Conservation (phyloP, 2,329 filamentous ascomycete genomes). For the Akanthomyces muscarius region DNA sequence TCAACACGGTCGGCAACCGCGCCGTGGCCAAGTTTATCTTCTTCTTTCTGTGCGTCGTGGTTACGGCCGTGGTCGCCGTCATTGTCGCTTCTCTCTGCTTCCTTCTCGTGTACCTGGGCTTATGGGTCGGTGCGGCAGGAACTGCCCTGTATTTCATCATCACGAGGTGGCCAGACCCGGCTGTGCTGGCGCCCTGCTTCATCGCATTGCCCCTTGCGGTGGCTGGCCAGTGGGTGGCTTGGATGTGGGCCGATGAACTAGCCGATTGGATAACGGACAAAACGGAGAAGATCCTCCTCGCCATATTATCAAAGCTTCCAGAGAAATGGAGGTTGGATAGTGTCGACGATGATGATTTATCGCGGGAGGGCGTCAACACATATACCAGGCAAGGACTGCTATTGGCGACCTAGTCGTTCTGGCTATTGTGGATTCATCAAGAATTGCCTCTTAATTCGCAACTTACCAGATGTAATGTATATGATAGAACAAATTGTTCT, state of each 20-base stretch:
- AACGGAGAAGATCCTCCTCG: background rate
- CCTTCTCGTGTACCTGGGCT: constrained; percentile 4
- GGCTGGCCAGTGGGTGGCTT: constrained; percentile 15
- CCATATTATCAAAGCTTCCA: background rate
- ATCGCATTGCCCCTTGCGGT: constrained; percentile 19
- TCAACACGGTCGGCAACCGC: constrained; percentile 27
- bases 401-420: background rate
- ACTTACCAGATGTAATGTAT: background rate
- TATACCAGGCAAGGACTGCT: constrained; percentile 20
- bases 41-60: constrained; percentile 11
- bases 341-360: constrained; percentile 22
- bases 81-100: constrained; percentile 14
- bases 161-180: constrained; percentile 26
- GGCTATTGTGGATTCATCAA: too few relatives aligned
- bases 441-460: too few relatives aligned
- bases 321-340: constrained; percentile 20
- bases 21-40: constrained; percentile 23
- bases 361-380: constrained; percentile 22
- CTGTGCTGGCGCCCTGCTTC: constrained; percentile 27
- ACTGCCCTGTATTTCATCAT: constrained; percentile 28
- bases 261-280: background rate
- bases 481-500: too few relatives aligned
- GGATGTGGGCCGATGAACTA: constrained; percentile 19
- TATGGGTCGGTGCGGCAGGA: constrained; percentile 22
- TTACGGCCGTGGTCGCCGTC: background rate